Base-by-base conservation (phyloP, 1,284 basidiomycete genomes). In the Sporisorium scitamineum region DNA sequence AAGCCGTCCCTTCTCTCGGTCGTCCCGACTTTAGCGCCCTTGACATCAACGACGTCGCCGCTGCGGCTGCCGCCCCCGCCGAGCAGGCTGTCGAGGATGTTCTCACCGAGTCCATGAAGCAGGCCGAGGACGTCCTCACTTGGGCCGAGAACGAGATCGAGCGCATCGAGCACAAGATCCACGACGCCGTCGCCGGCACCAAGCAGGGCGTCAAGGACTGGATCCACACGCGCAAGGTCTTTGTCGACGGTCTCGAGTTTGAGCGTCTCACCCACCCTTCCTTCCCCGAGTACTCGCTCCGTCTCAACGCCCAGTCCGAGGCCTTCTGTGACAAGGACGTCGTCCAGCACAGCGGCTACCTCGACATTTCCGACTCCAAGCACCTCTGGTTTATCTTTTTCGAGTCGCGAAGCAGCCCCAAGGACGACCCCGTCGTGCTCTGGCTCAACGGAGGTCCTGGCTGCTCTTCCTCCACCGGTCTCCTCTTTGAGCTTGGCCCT, bases 311-410 rank as follows among this genome's bases (percentile, higher is more conserved):
- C 20, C 54, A 72, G 54, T 57, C 66, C 48, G 66, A 76, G 59
- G 37, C 78, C 3, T 77, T 96, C 26, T 97, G 94, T 79, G 94
- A 96, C 79, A 87, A 92, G 0, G 88, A 89, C 48, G 93, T 95
- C 52, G 90, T 94, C 85, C 93, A 94, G 84, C 91, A 93, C 82
- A 93, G 93, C 52, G 86, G 86, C 14, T 97, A 95, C 86, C 89
- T 97, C 44, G 94, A 97, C 83, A 90, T 96, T 70, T 90, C 91
- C 0, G 90, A 93, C 31, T 90, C 92, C 76, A 93, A 93, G 80
- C 93, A 94, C 80, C 88, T 95, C 24, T 94, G 94, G 89, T 94
- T 93, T 87, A 93, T 92, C 29, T 93, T 94, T 88, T 95, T 94
- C 80, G 94, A 95, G 87, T 90, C 91, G 2, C 89, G 94, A 45